Evolutionary conservation across 306 rosid genomes (phyloP).

Genomic region (Lagenaria siceraria): DNA sequence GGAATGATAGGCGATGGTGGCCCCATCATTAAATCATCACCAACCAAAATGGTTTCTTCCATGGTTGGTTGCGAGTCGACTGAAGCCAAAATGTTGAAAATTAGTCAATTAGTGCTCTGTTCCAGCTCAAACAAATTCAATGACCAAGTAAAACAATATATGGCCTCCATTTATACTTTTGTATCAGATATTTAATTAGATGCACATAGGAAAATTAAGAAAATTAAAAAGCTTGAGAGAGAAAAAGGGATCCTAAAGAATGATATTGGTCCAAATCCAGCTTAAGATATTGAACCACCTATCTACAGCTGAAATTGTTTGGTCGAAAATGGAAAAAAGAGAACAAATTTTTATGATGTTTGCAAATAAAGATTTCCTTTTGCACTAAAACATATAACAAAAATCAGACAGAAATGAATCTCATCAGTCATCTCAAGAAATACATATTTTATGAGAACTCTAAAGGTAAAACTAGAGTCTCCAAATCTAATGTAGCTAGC

Average conservation of each 20-base stretch:
- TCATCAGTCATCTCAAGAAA: background rate
- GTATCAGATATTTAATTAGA: background rate
- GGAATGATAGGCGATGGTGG: conserved; percentile 93
- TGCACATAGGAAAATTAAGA: background rate
- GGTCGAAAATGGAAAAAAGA: background rate
- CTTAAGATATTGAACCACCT: background rate
- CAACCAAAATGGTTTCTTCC: conserved; percentile 95
- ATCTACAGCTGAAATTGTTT: background rate
- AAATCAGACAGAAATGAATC: background rate
- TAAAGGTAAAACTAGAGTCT: background rate
- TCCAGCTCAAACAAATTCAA: background rate
- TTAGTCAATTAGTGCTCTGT: background rate
- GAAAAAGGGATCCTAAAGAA: background rate
- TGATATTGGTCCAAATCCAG: background rate
- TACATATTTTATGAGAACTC: background rate
- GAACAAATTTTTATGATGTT: background rate
- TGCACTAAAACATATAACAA: too few relatives aligned
- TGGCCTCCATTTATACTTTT: background rate
- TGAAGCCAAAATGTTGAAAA: conserved; percentile 24
- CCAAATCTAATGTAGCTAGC: background rate
- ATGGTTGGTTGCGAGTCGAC: conserved; percentile 83
- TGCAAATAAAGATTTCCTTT: background rate
- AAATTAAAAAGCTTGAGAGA: background rate
- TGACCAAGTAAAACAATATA: background rate
- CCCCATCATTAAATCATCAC: conserved; percentile 86